Percentiles rank a stretch among this genome's conserved stretches.
Conservation (phyloP, 306 rosid genomes). For the Macrotyloma uniflorum region DNA sequence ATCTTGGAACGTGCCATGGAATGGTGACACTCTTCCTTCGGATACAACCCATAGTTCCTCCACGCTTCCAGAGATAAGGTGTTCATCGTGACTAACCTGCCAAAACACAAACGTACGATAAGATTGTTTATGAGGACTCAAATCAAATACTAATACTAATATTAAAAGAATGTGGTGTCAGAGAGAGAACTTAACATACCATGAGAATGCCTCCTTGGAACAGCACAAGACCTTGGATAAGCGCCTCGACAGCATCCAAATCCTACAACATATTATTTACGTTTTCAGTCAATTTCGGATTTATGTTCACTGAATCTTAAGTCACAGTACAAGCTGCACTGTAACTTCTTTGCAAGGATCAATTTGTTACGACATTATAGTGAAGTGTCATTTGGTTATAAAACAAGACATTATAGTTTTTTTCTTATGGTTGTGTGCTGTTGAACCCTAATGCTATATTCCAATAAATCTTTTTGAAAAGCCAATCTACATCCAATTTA, state of each 20-base stretch:
- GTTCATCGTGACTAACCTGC: conserved; percentile 99
- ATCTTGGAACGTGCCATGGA: conserved; percentile 83
- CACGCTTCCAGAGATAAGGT: conserved; percentile 96
- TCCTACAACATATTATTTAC: conserved; percentile 60
- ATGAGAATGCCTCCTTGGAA: conserved; percentile 99
- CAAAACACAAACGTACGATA: conserved; percentile 31
- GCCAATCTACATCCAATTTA: not conserved
- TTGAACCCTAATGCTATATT: not conserved
- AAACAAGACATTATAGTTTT: not conserved
- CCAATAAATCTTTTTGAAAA: not conserved
- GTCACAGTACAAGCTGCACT: conserved; percentile 3
- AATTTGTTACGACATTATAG: not conserved
- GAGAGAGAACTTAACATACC: conserved; percentile 53
- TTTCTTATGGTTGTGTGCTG: not conserved
- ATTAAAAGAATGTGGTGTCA: not conserved
- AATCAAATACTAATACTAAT: not conserved
- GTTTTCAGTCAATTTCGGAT: conserved; percentile 29
- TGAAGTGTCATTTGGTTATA: not conserved
- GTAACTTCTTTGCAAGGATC: not conserved
- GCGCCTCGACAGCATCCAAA: conserved; percentile 99
- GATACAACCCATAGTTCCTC: conserved; percentile 98
- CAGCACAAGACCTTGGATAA: conserved; percentile 97
- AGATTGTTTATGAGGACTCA: not conserved
- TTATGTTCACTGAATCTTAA: conserved; percentile 4
- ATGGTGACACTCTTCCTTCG: conserved; percentile 76